Percentiles rank a stretch among this genome's conserved stretches.
Conservation (phyloP, 1,284 basidiomycete species). For the Irpex lacteus region DNA sequence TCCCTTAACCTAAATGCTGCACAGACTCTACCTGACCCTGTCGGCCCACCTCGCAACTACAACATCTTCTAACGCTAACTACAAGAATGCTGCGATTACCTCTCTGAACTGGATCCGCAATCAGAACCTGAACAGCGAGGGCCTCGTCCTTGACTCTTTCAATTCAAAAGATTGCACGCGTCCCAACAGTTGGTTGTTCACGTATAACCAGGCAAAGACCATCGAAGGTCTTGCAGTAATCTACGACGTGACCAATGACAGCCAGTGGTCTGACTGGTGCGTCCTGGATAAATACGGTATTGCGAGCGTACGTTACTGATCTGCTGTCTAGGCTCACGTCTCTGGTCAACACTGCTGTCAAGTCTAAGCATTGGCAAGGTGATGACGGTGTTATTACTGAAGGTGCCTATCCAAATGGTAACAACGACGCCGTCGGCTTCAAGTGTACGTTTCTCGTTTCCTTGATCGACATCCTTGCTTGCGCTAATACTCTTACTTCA, state of each 20-base stretch:
- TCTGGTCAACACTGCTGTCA: slow-evolving; percentile 36
- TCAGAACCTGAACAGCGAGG: slow-evolving; percentile 39
- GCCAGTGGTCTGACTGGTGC: slow-evolving; percentile 38
- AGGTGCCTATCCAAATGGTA: slow-evolving; percentile 34
- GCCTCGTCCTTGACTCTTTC: slow-evolving; percentile 45
- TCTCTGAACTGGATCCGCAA: slow-evolving; percentile 46
- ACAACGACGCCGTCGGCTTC: slow-evolving; percentile 48
- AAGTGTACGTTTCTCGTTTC: slow-evolving; percentile 33
- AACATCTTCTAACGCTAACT: slow-evolving; percentile 40
- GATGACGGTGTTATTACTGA: slow-evolving; percentile 48
- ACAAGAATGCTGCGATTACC: slow-evolving; percentile 41
- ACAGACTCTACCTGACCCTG: slow-evolving; percentile 26
- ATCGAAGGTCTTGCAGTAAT: slow-evolving; percentile 48
- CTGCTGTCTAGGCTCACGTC: slow-evolving; percentile 34
- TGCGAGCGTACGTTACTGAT: neutral
- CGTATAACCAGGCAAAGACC: slow-evolving; percentile 51
- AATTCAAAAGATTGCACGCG: slow-evolving; percentile 42
- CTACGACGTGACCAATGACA: slow-evolving; percentile 37
- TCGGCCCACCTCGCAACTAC: slow-evolving; percentile 42
- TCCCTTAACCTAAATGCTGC: slow-evolving; percentile 7
- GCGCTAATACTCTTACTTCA: slow-evolving; percentile 17
- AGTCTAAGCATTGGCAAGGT: slow-evolving; percentile 42
- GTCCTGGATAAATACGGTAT: neutral
- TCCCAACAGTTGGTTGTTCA: slow-evolving; percentile 42
- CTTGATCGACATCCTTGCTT: neutral